phyloP scores from a whole-genome alignment of 108 stramenopile genomes.

The Skeletonema menzelii region DNA sequence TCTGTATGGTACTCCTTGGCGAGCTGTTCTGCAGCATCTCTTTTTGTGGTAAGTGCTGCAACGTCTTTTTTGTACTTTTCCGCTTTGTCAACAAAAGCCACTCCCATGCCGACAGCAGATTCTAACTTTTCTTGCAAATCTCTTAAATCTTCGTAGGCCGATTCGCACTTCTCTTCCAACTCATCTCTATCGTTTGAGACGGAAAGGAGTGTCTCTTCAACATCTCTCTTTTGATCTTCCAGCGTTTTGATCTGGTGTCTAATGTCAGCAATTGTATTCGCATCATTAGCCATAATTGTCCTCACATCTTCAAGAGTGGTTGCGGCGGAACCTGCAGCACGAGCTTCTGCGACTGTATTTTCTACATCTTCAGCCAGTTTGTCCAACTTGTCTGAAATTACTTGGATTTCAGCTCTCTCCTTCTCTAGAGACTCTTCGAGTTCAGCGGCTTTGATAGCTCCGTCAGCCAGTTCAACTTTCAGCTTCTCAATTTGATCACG shows the following conservation, averaged over 20 bases:
- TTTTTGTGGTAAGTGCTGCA: constrained; percentile 6
- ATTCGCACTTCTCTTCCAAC: neutral
- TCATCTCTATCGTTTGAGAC: neutral
- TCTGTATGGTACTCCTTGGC: neutral
- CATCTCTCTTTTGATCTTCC: constrained; percentile 6
- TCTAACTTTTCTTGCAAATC: constrained; percentile 9
- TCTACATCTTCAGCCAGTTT: constrained; percentile 7
- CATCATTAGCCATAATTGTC: neutral
- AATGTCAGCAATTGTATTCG: neutral
- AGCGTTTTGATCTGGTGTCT: constrained; percentile 1
- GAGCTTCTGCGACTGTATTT: neutral
- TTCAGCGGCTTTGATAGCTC: neutral
- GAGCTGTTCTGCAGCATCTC: constrained; percentile 2
- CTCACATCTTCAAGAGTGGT: constrained; percentile 9
- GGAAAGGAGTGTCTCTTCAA: neutral
- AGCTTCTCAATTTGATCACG: neutral
- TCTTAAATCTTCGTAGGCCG: neutral
- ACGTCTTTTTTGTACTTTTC: constrained; percentile 2
- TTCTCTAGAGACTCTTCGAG: constrained; percentile 4
- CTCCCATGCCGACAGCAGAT: neutral
- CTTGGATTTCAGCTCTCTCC: constrained; percentile 2
- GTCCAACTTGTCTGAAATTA: neutral
- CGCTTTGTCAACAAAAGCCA: neutral
- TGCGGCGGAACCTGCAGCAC: neutral
- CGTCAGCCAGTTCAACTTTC: neutral